These are phyloP conservation scores for Globisporangium nodosum DNA, from an alignment of 352 stramenopile genomes.

Conservation along the genomic window DNA sequence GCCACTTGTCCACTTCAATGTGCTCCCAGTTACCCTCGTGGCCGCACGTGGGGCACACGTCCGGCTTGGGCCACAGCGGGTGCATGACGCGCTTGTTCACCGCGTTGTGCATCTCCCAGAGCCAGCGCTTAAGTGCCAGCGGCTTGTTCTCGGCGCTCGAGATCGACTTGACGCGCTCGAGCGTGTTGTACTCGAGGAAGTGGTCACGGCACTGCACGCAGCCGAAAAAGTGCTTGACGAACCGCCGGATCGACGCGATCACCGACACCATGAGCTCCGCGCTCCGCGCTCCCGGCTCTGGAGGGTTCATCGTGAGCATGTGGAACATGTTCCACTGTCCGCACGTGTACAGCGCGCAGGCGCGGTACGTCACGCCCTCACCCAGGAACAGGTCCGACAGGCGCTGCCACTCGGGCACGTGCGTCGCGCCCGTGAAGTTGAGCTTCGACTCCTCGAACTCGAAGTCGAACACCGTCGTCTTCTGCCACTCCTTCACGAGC, in stretches of 20 bases:
- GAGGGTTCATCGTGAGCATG: conserved; percentile 76
- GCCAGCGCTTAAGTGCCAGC: conserved; percentile 60
- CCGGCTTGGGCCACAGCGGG: conserved; percentile 68
- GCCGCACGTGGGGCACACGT: conserved; percentile 67
- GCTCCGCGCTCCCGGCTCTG: conserved; percentile 26
- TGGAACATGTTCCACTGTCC: conserved; percentile 87
- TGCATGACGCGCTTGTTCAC: conserved; percentile 78
- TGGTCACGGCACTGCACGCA: conserved; percentile 75
- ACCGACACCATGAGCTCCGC: conserved; percentile 61
- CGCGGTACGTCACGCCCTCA: conserved; percentile 54
- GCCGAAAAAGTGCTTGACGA: conserved; percentile 84
- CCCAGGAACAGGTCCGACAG: conserved; percentile 59
- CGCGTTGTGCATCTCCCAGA: conserved; percentile 83
- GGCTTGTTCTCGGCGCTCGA: conserved; percentile 63
- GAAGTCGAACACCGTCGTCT: conserved; percentile 42
- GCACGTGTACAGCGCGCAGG: conserved; percentile 76
- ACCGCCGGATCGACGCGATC: conserved; percentile 67
- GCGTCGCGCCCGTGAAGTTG: conserved; percentile 33
- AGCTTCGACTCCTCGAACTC: conserved; percentile 44
- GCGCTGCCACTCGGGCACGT: conserved; percentile 62
- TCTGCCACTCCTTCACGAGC: conserved; percentile 59
- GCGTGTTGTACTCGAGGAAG: conserved; percentile 71
- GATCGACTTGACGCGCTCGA: conserved; percentile 63
- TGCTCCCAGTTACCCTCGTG: conserved; percentile 51
- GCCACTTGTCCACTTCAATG: conserved; percentile 73